A percentile compares a stretch with the other conserved stretches of the same genome.
Conservation (phyloP, 2,329 filamentous ascomycete species). For the Laburnicola sp. region DNA sequence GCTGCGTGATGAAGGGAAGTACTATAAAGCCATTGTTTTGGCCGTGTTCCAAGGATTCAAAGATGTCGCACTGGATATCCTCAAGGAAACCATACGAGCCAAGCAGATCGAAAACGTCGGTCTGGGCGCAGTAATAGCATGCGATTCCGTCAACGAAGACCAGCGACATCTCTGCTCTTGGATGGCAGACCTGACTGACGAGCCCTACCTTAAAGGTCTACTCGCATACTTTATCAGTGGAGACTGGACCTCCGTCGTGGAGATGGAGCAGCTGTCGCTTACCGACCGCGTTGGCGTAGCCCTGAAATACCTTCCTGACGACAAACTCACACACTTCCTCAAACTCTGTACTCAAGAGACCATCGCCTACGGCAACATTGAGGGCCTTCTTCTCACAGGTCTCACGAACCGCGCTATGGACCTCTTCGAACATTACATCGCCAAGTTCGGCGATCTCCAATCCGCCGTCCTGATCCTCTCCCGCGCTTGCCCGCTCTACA, state of each 20-base stretch:
- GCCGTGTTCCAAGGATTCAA: slow-evolving; percentile 74
- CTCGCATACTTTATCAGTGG: slow-evolving; percentile 76
- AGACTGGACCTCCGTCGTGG: slow-evolving; percentile 73
- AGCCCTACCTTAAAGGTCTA: slow-evolving; percentile 79
- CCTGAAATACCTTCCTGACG: slow-evolving; percentile 68
- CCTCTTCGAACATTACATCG: slow-evolving; percentile 74
- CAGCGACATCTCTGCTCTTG: slow-evolving; percentile 65
- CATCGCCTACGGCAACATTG: slow-evolving; percentile 69
- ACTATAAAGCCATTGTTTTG: slow-evolving; percentile 76
- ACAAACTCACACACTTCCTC: slow-evolving; percentile 50
- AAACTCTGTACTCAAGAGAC: slow-evolving; percentile 60
- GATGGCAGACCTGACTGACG: slow-evolving; percentile 67
- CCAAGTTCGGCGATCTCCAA: slow-evolving; percentile 76
- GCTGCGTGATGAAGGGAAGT: slow-evolving; percentile 57
- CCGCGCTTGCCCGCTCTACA: slow-evolving; percentile 73
- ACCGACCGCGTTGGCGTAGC: slow-evolving; percentile 75
- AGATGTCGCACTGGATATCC: slow-evolving; percentile 68
- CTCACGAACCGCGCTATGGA: slow-evolving; percentile 73
- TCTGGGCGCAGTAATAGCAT: slow-evolving; percentile 53
- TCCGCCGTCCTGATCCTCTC: slow-evolving; percentile 75
- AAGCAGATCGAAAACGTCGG: slow-evolving; percentile 63
- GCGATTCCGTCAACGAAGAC: slow-evolving; percentile 56
- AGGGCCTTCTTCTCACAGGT: slow-evolving; percentile 76
- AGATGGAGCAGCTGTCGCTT: slow-evolving; percentile 72
- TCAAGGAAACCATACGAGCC: slow-evolving; percentile 69